Evolutionary conservation across 768 basidiomycete genomes (phyloP).

Genomic region (Mycena olivaceomarginata): DNA sequence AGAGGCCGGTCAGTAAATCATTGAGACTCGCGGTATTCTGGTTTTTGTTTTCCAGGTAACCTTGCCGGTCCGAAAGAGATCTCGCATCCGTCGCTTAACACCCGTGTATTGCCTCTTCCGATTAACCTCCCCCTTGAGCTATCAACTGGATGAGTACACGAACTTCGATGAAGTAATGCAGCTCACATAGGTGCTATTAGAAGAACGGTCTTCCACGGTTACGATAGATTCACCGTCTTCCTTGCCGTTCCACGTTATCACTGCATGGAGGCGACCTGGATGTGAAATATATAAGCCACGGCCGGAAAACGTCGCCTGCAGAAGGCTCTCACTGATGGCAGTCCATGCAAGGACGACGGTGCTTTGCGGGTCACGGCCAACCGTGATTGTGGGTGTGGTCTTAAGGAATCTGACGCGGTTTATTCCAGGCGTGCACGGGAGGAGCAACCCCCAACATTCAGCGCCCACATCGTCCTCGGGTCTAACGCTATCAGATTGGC

Average conservation of each 20-base stretch:
- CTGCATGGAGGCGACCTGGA: conserved; percentile 22
- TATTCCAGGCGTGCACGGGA: conserved; percentile 17
- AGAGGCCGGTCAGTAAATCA: background rate
- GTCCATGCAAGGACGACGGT: conserved; percentile 1
- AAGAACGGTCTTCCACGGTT: conserved; percentile 22
- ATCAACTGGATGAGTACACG: background rate
- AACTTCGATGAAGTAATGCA: background rate
- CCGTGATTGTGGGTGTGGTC: background rate
- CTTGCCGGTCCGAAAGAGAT: conserved; percentile 29
- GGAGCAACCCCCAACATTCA: conserved; percentile 37
- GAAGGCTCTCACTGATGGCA: conserved; percentile 26
- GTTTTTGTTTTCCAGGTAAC: background rate
- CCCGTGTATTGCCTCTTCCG: background rate
- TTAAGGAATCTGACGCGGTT: conserved; percentile 19
- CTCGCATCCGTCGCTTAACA: conserved; percentile 27
- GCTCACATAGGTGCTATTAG: conserved; percentile 38
- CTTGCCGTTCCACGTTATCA: conserved; percentile 27
- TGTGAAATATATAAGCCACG: background rate
- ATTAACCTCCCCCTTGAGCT: conserved; percentile 19
- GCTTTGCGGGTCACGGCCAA: conserved; percentile 24
- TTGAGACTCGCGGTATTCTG: conserved; percentile 36
- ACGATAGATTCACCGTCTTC: conserved; percentile 7
- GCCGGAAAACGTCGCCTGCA: background rate
- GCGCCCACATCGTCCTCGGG: conserved; percentile 3
- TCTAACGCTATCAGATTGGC: conserved; percentile 5